Base-by-base conservation (phyloP, 176 grass and related monocot species). In the Eleusine coracana region DNA sequence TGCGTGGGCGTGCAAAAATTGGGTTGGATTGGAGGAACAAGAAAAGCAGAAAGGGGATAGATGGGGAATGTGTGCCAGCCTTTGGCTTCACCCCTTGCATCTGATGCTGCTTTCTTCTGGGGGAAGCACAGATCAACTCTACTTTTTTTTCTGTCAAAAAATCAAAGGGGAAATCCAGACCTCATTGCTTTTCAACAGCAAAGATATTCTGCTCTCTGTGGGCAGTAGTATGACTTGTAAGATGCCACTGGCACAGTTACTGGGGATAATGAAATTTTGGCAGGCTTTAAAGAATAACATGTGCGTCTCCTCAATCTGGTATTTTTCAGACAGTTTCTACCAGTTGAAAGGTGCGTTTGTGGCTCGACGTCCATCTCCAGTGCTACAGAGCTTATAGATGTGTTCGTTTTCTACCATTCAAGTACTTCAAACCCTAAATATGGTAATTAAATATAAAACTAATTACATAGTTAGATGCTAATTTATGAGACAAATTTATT, bases 21-120 rank as follows among this genome's bases (percentile, higher is more conserved):
- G 63, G 21, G 15, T 54, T 29, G 70, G 46, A 14, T 54, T 17
- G 80, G 45, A 68, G 44, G 21, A 70, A 48, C 13, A 45, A 61
- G 72, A 23, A 75, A 42, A 80, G 52, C 17, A 51, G 49, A 64
- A 84, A 64, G 27, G 70, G 1, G 27, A 48, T 34, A 2, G 34
- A 49, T 3, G 51, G 78, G 27, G 86, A 87, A 80, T 83, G 67
- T 88, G 52, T 90, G 76, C 82, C 80, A 85, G 78, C 63, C 88
- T 88, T 94, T 86, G 73, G 61, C 40, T 55, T 83, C 76, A 86
- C 85, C 70, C 79, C 42, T 68, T 76, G 92, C 75, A 94, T 88
- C 88, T 41, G 86, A 93, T 88, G 78, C 88, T 76, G 46, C 84
- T 73, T 65, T 62, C 52, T 67, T 68, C 39, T 16, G 71, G 41